These are phyloP conservation scores for Athelia sp. DNA, from an alignment of 1,284 basidiomycete genomes.

Conservation along the genomic window DNA sequence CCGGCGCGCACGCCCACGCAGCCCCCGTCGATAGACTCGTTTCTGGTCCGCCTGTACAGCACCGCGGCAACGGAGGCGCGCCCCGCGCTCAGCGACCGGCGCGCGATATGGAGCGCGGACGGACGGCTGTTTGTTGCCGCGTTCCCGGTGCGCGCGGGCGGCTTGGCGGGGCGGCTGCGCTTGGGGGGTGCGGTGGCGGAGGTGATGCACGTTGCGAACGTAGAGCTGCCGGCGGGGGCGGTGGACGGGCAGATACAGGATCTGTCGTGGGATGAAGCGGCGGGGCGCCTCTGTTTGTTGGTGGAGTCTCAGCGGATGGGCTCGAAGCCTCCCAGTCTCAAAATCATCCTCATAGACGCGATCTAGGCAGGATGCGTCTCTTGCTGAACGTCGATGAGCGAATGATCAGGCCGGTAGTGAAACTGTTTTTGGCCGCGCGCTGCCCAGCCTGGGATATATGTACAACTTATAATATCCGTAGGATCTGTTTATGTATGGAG, in stretches of 20 bases:
- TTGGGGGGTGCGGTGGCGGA: no score
- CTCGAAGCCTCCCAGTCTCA: background rate
- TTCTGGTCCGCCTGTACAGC: slow-evolving; percentile 89
- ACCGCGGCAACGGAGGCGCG: slow-evolving; percentile 79
- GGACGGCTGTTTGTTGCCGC: slow-evolving; percentile 66
- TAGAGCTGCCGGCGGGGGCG: no score
- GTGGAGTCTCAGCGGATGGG: background rate
- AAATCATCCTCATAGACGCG: background rate
- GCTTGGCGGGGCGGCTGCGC: slow-evolving; percentile 18
- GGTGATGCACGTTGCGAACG: no score
- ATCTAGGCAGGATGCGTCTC: background rate
- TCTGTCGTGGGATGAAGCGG: background rate
- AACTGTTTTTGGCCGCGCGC: no score
- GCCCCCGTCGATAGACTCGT: slow-evolving; percentile 84
- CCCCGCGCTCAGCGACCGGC: slow-evolving; percentile 87
- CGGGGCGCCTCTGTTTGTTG: background rate
- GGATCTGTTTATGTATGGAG: no score
- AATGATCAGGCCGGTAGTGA: no score
- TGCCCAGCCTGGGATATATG: no score
- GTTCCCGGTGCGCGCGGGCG: slow-evolving; percentile 77
- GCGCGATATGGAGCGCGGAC: slow-evolving; percentile 91
- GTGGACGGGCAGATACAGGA: no score
- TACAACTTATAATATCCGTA: no score
- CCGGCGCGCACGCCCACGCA: no score
- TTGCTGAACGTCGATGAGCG: no score